These are phyloP conservation scores for Pilobolus umbonatus DNA, from an alignment of 192 early-diverging fungal genomes.

Conservation along the genomic window DNA sequence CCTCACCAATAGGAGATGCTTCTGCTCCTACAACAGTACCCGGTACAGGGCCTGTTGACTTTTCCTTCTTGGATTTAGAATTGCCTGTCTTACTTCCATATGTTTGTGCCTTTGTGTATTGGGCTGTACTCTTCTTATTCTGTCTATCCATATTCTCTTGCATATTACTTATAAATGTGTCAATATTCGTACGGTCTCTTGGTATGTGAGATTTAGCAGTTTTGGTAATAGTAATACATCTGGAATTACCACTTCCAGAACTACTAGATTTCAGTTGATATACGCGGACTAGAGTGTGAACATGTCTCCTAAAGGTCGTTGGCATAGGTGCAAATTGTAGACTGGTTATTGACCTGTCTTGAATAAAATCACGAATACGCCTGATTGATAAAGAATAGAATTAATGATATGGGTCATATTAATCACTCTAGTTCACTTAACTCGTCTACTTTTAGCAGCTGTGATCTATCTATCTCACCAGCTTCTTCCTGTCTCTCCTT, in stretches of 20 bases:
- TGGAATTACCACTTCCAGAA: conserved; percentile 36
- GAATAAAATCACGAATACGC: conserved; percentile 22
- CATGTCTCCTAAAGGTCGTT: conserved; percentile 35
- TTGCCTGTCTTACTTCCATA: neutral
- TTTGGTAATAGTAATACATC: conserved; percentile 17
- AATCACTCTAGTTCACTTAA: neutral
- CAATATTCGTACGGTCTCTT: conserved; percentile 36
- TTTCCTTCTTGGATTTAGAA: conserved; percentile 4
- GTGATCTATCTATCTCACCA: neutral
- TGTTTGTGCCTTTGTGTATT: neutral
- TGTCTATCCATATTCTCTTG: conserved; percentile 30
- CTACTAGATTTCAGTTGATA: conserved; percentile 46
- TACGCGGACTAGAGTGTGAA: conserved; percentile 40
- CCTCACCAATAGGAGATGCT: conserved; percentile 46
- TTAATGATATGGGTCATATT: neutral
- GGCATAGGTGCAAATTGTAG: conserved; percentile 43
- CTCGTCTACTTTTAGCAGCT: conserved; percentile 7
- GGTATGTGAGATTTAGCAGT: conserved; percentile 41
- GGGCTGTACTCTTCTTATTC: neutral
- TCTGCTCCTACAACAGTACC: conserved; percentile 56
- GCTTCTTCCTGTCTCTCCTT: neutral
- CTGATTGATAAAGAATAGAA: conserved; percentile 1
- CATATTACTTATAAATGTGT: conserved; percentile 32
- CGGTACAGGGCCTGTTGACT: conserved; percentile 15
- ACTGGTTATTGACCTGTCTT: conserved; percentile 30